Percentiles rank a stretch among this genome's conserved stretches.
phyloP scores from a whole-genome alignment of 306 rosid species.

The Myrica gale region DNA sequence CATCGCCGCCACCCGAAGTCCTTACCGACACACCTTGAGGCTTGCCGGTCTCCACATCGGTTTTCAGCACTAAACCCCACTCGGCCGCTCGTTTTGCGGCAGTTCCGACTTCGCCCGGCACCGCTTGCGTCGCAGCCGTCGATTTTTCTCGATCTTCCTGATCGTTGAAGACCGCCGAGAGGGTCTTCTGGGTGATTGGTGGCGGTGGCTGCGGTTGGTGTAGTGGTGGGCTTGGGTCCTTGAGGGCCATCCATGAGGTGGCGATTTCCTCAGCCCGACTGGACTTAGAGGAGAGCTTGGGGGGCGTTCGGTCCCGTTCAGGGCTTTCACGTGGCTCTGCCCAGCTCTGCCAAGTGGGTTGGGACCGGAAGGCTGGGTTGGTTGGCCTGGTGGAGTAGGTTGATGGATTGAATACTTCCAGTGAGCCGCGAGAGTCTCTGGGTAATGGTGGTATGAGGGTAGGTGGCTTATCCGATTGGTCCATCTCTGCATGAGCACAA shows the following conservation, averaged over 20 bases:
- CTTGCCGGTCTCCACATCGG: constrained; percentile 78
- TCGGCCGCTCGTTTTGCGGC: constrained; percentile 89
- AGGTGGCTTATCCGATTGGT: constrained; percentile 34
- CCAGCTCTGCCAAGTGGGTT: constrained; percentile 5
- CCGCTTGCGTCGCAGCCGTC: not conserved
- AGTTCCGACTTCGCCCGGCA: constrained; percentile 30
- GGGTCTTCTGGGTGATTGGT: constrained; percentile 29
- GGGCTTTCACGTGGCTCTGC: constrained; percentile 22
- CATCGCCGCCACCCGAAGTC: constrained; percentile 73
- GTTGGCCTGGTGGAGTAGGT: constrained; percentile 33
- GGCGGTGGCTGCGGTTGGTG: not conserved
- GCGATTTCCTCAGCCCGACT: constrained; percentile 35
- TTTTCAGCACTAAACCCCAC: constrained; percentile 84
- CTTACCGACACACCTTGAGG: constrained; percentile 71
- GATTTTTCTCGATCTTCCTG: constrained; percentile 1
- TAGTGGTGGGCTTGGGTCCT: constrained; percentile 41
- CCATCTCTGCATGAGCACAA: constrained; percentile 49
- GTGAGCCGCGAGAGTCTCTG: constrained; percentile 79
- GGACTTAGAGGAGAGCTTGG: constrained; percentile 23
- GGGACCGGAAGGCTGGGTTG: constrained; percentile 34
- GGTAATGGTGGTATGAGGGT: constrained; percentile 45
- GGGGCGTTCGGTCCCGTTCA: constrained; percentile 19
- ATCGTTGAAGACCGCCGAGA: constrained; percentile 37
- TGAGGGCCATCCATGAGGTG: constrained; percentile 91
- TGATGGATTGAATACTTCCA: constrained; percentile 87